Conservation (phyloP, 768 basidiomycete genomes). For the Naganishia antarctica region DNA sequence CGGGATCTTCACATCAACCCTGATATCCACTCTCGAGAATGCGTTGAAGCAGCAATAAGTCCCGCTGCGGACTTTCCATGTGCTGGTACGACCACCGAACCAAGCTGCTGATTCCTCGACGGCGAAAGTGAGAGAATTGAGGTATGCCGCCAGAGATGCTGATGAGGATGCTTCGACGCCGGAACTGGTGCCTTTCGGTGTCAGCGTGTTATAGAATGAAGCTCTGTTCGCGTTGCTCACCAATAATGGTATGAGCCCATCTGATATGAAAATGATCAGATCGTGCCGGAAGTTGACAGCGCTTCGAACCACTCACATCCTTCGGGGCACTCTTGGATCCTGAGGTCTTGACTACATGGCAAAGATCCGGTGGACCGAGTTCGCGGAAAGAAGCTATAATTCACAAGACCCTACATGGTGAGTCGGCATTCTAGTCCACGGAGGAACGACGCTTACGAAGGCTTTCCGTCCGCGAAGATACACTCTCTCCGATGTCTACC, state of each 20-base stretch:
- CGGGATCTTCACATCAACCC: constrained; percentile 97
- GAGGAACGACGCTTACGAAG: constrained; percentile 69
- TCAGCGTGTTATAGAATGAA: not conserved
- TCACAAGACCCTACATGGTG: no score
- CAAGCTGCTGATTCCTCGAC: constrained; percentile 87
- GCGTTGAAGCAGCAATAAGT: constrained; percentile 98
- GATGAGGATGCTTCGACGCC: constrained; percentile 99
- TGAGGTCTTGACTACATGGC: constrained; percentile 88
- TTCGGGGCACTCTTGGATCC: constrained; percentile 69
- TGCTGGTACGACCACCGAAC: constrained; percentile 71
- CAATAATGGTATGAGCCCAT: constrained; percentile 89
- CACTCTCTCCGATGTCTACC: constrained; percentile 81
- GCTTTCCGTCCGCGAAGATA: constrained; percentile 84
- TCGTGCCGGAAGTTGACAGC: not conserved
- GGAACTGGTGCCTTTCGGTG: constrained; percentile 57
- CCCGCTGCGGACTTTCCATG: constrained; percentile 88
- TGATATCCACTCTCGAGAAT: constrained; percentile 90
- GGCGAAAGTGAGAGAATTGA: constrained; percentile 94
- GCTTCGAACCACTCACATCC: constrained; percentile 67
- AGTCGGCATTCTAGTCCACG: no score
- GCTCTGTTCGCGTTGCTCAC: constrained; percentile 24
- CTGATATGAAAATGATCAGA: constrained; percentile 51
- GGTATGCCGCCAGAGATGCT: constrained; percentile 93
- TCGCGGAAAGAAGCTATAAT: constrained; percentile 92
- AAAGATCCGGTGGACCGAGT: constrained; percentile 93